These are phyloP conservation scores for Perkinsus chesapeaki DNA, from an alignment of 169 alveolate genomes.

Conservation along the genomic window DNA sequence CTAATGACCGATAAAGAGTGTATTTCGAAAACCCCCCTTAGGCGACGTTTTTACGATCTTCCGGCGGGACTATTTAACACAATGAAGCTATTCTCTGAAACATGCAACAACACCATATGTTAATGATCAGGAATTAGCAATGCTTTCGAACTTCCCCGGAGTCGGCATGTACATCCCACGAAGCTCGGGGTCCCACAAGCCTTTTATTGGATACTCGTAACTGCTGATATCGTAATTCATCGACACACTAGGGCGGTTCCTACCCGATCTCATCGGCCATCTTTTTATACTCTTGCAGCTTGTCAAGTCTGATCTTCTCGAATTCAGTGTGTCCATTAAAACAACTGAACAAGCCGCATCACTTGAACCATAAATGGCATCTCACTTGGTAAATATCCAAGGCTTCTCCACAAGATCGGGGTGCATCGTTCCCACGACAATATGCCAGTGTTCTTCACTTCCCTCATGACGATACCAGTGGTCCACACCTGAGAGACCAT, in stretches of 20 bases:
- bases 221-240: neutral
- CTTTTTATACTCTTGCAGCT: neutral
- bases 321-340: neutral
- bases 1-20: neutral
- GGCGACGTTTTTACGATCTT: no score
- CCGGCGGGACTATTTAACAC: no score
- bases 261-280: neutral
- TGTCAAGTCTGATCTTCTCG: neutral
- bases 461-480: neutral
- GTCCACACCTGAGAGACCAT: neutral
- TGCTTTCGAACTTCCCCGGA: neutral
- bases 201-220: neutral
- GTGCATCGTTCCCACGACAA: neutral
- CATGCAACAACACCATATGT: neutral
- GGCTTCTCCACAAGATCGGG: neutral
- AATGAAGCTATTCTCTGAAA: neutral
- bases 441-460: neutral
- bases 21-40: neutral
- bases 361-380: neutral
- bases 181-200: neutral
- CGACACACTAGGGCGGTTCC: neutral
- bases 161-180: neutral
- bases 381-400: neutral
- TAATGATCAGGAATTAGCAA: neutral
- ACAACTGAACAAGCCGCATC: neutral